Conservation (phyloP, 345 rosid genomes). For the Salix exigua region DNA sequence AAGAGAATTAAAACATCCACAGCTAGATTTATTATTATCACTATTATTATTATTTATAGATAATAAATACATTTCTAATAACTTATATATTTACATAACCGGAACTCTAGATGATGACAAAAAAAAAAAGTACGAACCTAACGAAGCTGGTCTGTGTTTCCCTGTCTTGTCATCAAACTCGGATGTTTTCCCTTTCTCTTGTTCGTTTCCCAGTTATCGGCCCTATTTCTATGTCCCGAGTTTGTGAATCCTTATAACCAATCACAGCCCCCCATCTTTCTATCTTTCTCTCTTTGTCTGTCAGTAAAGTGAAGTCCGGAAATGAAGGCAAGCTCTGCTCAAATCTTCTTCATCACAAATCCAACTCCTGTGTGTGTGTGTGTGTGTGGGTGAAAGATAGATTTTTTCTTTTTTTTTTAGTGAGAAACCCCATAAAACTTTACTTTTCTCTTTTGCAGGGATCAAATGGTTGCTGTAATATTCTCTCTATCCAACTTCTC, state of each 20-base stretch:
- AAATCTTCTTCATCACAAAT: not conserved
- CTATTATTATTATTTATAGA: not conserved
- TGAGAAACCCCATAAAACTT: not conserved
- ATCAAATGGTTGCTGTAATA: not conserved
- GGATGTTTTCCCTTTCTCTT: not conserved
- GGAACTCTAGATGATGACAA: not conserved
- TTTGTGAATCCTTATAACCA: not conserved
- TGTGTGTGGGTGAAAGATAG: too few species aligned
- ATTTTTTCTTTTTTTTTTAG: not conserved
- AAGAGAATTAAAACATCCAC: too few species aligned
- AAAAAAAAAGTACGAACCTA: not conserved
- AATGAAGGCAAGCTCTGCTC: slow-evolving; percentile 15
- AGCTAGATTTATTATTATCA: too few species aligned
- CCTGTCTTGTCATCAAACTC: not conserved
- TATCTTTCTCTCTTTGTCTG: not conserved
- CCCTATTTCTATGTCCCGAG: not conserved
- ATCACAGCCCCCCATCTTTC: not conserved
- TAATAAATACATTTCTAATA: not conserved
- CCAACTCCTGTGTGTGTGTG: not conserved
- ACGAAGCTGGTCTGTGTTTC: not conserved
- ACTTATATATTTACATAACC: not conserved
- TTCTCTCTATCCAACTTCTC: slow-evolving; percentile 4
- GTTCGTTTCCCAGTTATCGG: not conserved
- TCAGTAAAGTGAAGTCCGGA: not conserved
- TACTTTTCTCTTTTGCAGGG: slow-evolving; percentile 11